Evolutionary conservation across 257 asterid species (phyloP), one percentile per base, ranked within the genome.

Genomic region (Ophiorrhiza pumila): DNA sequence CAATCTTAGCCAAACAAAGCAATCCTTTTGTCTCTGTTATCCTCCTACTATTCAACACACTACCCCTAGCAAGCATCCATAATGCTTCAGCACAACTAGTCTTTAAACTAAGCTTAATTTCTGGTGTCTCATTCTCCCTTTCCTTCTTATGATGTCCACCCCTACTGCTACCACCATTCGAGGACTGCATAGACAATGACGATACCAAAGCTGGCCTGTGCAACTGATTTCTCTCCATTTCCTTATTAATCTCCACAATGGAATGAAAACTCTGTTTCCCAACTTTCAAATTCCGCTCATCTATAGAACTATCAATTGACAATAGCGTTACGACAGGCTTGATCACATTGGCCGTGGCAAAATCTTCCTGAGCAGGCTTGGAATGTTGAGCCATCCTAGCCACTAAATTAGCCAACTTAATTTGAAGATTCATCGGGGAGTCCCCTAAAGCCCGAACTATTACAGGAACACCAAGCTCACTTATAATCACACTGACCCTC

Each of bases 31-130:
- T 86, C 80, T 91, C 96, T 0, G 94, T 81, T 23, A 91, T 91
- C 69, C 88, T 81, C 74, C 75, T 78, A 69, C 93, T 91, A 65
- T 87, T 91, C 15, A 82, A 73, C 64, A 86, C 84, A 59, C 90
- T 89, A 5, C 83, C 87, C 80, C 75, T 84, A 18, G 96, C 90
- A 42, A 91, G 89, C 95, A 87, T 89, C 94, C 92, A n/a, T n/a
- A n/a, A n/a, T n/a, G n/a, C n/a, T n/a, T n/a, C n/a, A n/a, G n/a
- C n/a, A n/a, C n/a, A n/a, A 86, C 88, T 87, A 11, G 83, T 73
- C 79, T 87, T 86, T 59, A 89, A 79, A 61, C 67, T 34, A 39
- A 83, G 84, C 69, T 89, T 91, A 78, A 89, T 80, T 69, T 91
- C 93, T 0, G 89, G 87, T 69, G 84, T 85, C 74, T 90, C 95